Evolutionary conservation across 345 rosid species (phyloP).

Genomic region (Diplotaxis tenuifolia): DNA sequence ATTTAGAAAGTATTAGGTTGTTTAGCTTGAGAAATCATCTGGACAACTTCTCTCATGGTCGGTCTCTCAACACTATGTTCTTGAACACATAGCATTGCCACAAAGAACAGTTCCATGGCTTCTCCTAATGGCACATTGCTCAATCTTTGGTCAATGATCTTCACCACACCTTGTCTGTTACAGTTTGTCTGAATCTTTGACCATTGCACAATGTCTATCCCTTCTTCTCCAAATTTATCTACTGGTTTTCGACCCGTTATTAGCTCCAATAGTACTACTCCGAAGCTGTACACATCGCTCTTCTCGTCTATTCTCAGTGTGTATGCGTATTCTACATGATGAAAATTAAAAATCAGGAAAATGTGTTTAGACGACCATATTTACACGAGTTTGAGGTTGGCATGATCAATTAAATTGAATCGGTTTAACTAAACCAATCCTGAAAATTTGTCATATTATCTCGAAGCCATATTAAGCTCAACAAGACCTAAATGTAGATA

Average conservation of each 20-base stretch:
- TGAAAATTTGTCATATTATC: not conserved
- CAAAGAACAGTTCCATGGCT: conserved; percentile 76
- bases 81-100: conserved; percentile 79
- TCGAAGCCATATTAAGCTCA: not conserved
- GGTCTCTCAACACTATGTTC: conserved; percentile 35
- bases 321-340: conserved; percentile 74
- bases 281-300: conserved; percentile 92
- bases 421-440: not conserved
- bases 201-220: conserved; percentile 91
- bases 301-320: conserved; percentile 81
- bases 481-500: not conserved
- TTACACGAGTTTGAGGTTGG: not conserved
- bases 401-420: not conserved
- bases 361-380: conserved; percentile 21
- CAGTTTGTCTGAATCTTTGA: conserved; percentile 53
- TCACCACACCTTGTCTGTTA: conserved; percentile 57
- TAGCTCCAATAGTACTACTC: conserved; percentile 78
- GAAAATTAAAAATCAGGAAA: conserved; percentile 30
- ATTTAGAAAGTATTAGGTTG: conserved; percentile 48
- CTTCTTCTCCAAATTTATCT: conserved; percentile 79
- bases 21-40: conserved; percentile 43
- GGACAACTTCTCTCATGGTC: not conserved
- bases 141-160: conserved; percentile 60
- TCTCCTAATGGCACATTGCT: conserved; percentile 57
- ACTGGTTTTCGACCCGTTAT: conserved; percentile 77